phyloP scores from a whole-genome alignment of 805 yeast genomes.

The Candida awuae region DNA sequence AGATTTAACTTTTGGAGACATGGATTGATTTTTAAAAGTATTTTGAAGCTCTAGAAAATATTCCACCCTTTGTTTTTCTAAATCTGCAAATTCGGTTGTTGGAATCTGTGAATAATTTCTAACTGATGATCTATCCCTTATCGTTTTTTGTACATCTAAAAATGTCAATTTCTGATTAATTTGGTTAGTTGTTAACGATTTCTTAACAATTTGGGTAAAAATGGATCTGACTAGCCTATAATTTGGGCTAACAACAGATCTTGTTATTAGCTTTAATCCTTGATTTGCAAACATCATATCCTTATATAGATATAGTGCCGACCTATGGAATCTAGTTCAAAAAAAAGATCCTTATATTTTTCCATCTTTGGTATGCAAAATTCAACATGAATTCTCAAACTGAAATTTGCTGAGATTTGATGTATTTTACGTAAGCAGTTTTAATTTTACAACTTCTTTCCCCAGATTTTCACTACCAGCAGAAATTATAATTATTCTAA shows the following conservation, averaged over 20 bases:
- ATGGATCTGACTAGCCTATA: neutral
- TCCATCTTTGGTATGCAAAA: too few species aligned
- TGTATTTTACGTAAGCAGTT: too few species aligned
- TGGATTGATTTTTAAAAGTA: conserved; percentile 18
- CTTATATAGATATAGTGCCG: too few species aligned
- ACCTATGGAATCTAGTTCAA: too few species aligned
- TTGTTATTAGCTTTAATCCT: neutral
- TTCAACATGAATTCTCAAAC: too few species aligned
- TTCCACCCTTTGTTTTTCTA: conserved; percentile 11
- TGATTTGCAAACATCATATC: too few species aligned
- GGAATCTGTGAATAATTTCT: conserved; percentile 3
- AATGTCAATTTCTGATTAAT: neutral
- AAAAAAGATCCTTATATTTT: too few species aligned
- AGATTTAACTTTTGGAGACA: conserved; percentile 24
- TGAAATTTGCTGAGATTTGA: too few species aligned
- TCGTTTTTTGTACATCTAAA: neutral
- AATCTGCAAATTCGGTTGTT: conserved; percentile 13
- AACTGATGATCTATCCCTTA: neutral
- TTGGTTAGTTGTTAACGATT: too few species aligned
- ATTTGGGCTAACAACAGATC: neutral
- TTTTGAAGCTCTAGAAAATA: conserved; percentile 18
- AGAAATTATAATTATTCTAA: too few species aligned
- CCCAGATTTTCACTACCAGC: too few species aligned
- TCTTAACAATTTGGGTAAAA: neutral
- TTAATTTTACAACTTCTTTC: too few species aligned